Evolutionary conservation across 441 rosid genomes (phyloP).

Genomic region (Adansonia gregorii): DNA sequence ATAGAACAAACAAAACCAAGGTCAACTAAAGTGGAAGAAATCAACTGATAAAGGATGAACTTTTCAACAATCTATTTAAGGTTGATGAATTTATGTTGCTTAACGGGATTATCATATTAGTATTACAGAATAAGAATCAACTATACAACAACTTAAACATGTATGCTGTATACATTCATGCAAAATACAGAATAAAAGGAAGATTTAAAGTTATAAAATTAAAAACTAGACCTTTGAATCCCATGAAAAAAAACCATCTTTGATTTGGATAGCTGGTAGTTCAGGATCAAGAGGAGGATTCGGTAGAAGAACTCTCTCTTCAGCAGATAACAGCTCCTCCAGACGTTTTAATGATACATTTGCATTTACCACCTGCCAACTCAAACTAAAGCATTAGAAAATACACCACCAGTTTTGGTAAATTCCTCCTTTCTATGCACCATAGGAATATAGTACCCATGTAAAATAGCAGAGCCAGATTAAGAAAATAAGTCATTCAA

Average conservation of each 20-base stretch:
- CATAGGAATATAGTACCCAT: not conserved
- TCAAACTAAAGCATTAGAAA: slow-evolving; percentile 31
- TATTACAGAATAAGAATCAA: slow-evolving; percentile 7
- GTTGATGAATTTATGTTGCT: slow-evolving; percentile 6
- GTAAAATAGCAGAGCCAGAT: not conserved
- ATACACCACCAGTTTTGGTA: not conserved
- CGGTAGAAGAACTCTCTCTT: slow-evolving; percentile 89
- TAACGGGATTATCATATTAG: not conserved
- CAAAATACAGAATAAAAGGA: not conserved
- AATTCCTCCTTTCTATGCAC: slow-evolving; percentile 7
- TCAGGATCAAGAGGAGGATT: slow-evolving; percentile 86
- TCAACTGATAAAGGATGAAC: not conserved
- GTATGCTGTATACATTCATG: not conserved
- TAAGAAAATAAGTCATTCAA: slow-evolving; percentile 3
- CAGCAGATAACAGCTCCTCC: slow-evolving; percentile 89
- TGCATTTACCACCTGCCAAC: slow-evolving; percentile 80
- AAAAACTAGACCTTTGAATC: slow-evolving; percentile 72
- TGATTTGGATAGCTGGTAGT: slow-evolving; percentile 80
- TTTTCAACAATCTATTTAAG: not conserved
- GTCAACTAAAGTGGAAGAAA: slow-evolving; percentile 7
- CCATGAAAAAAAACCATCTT: slow-evolving; percentile 94
- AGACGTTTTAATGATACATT: slow-evolving; percentile 90
- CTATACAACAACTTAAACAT: slow-evolving; percentile 12
- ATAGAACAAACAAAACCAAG: slow-evolving; percentile 1
- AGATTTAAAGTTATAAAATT: slow-evolving; percentile 6